A percentile compares a stretch with the other conserved stretches of the same genome.
These are phyloP conservation scores for Beauveria australis DNA, from an alignment of 2,329 filamentous ascomycete genomes.

Conservation along the genomic window DNA sequence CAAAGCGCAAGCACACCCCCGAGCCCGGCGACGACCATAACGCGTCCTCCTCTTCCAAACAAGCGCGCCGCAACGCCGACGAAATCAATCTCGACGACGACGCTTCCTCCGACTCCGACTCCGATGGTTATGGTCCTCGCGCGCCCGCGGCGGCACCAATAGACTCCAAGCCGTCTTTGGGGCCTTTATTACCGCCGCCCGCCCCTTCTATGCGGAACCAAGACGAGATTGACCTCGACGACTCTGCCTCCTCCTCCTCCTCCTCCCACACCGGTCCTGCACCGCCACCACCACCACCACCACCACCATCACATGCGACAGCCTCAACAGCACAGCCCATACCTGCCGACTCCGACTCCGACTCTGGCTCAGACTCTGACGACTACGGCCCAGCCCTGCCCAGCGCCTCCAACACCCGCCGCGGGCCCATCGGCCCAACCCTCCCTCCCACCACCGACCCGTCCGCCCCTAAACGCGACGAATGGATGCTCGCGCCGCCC, in stretches of 20 bases:
- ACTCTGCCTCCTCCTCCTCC: constrained; percentile 27
- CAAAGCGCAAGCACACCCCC: constrained; percentile 52
- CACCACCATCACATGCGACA: constrained; percentile 15
- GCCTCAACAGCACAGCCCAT: constrained; percentile 23
- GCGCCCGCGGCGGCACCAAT: constrained; percentile 13
- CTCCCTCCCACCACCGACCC: constrained; percentile 20
- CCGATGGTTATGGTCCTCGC: constrained; percentile 33
- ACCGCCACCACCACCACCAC: constrained; percentile 26
- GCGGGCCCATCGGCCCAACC: constrained; percentile 36
- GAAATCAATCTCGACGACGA: constrained; percentile 39
- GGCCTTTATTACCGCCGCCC: constrained; percentile 16
- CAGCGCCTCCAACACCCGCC: constrained; percentile 29
- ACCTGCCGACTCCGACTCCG: constrained; percentile 12
- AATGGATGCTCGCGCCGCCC: constrained; percentile 75
- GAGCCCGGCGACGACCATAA: constrained; percentile 25
- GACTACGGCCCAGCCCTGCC: constrained; percentile 55
- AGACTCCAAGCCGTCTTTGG: constrained; percentile 14
- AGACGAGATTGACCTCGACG: constrained; percentile 34
- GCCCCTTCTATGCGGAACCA: constrained; percentile 20
- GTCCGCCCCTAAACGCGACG: constrained; percentile 57
- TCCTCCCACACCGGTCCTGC: constrained; percentile 28
- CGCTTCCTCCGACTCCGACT: constrained; percentile 27
- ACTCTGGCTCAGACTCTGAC: constrained; percentile 24
- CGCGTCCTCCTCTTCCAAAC: constrained; percentile 33
- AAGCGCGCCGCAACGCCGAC: constrained; percentile 35